Evolutionary conservation across 495 filamentous ascomycete genomes (phyloP), one percentile per base, ranked within the genome.

Genomic region (Annulohypoxylon moriforme): DNA sequence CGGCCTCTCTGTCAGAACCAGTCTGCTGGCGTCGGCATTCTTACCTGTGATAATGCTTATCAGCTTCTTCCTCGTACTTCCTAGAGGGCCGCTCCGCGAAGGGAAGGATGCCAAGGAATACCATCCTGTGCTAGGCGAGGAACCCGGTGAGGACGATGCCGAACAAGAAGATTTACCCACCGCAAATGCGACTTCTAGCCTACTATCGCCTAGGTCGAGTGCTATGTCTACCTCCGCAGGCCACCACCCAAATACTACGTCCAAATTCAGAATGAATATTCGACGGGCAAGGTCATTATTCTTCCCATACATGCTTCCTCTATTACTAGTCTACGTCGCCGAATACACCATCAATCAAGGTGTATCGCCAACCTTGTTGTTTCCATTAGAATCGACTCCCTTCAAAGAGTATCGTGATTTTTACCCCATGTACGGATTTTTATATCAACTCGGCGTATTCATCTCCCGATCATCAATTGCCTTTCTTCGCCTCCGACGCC

Each of bases 261-360:
- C 29, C 1, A 76, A 64, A 40, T 91, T 93, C 22, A 20, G 61
- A 34, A 59, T 72, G n/a, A 83, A 87, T 40, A 58, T 87, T 6
- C 72, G 76, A 31, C 80, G 84, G 1, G 79, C 84, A 0, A 79
- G 72, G 42, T 68, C 77, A 0, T 72, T 88, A 0, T 83, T 88
- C 61, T 71, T 85, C 46, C 86, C 86, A 0, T 88, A 87, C 76
- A 98, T 98, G 93, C 82, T 97, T 2, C 96, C 96, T 0, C 85
- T 99, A 9, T 82, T 98, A 42, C 81, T 99, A 24, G 96, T 99
- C 60, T 99, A 97, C 76, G 86, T 97, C 40, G 93, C 94, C 58
- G 96, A 99, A 83, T 98, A 98, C 77, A 94, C 93, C 66, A 97
- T 98, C 80, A 98, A 98, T 81, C 93, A 96, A 81, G 94, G 93